Percentiles rank a stretch among this genome's conserved stretches.
Conservation (phyloP, 495 filamentous ascomycete genomes). For the Podospora australis region DNA sequence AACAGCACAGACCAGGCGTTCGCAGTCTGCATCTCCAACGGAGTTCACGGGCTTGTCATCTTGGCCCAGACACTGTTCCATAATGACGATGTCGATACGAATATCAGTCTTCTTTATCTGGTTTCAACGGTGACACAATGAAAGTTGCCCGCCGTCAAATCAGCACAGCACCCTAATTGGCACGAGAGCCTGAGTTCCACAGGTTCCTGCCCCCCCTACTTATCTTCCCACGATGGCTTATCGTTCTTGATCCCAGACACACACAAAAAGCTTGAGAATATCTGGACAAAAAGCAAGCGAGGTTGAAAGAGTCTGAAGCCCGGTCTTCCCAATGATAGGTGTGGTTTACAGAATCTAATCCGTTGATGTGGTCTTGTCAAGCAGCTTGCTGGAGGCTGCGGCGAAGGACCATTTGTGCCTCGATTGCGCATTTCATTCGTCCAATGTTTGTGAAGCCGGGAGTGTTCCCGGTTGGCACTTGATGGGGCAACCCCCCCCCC, state of each 20-base stretch:
- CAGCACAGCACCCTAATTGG: too few relatives aligned
- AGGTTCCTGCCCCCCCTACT: too few relatives aligned
- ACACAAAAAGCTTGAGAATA: too few relatives aligned
- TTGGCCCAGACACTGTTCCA: not conserved
- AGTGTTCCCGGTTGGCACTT: conserved; percentile 2
- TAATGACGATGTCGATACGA: conserved; percentile 12
- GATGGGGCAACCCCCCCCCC: not conserved
- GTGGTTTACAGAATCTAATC: too few relatives aligned
- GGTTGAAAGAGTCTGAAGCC: too few relatives aligned
- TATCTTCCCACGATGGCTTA: too few relatives aligned
- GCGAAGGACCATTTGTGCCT: not conserved
- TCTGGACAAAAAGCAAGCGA: too few relatives aligned
- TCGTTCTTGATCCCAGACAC: too few relatives aligned
- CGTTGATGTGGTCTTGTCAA: not conserved
- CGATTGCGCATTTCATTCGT: not conserved
- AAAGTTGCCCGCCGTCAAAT: too few relatives aligned
- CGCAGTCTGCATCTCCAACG: conserved; percentile 5
- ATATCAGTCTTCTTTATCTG: too few relatives aligned
- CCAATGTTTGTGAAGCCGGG: conserved; percentile 7
- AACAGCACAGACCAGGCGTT: conserved; percentile 23
- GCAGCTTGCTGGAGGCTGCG: not conserved
- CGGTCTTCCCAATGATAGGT: not conserved
- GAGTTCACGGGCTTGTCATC: not conserved
- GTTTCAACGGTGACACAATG: too few relatives aligned
- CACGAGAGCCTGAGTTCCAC: too few relatives aligned